Percentiles rank a stretch among this genome's conserved stretches.
Evolutionary conservation across 768 basidiomycete genomes (phyloP).

Genomic region (Postia placenta): DNA sequence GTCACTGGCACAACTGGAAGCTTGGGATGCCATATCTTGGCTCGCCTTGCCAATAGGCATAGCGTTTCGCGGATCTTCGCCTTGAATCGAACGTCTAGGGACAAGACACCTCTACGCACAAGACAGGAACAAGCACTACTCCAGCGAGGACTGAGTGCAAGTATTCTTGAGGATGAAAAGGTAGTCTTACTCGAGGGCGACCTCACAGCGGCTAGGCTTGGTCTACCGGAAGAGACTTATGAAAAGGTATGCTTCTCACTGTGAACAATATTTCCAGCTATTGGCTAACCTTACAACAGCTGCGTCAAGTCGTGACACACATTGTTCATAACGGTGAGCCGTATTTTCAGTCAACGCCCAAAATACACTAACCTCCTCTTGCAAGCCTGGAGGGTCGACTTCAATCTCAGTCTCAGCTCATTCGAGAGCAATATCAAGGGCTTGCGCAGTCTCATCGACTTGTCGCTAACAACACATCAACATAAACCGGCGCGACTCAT

Average conservation of each 20-base stretch:
- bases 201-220: conserved; percentile 11
- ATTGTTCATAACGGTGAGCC: conserved; percentile 25
- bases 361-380: too few species aligned
- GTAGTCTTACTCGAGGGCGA: conserved; percentile 16
- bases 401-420: conserved; percentile 32
- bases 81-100: conserved; percentile 15
- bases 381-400: conserved; percentile 35
- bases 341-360: neutral
- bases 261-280: neutral
- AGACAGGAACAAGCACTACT: conserved; percentile 13
- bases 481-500: conserved; percentile 17
- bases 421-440: conserved; percentile 31
- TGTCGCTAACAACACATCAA: conserved; percentile 3
- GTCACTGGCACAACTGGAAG: conserved; percentile 30
- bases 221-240: conserved; percentile 8
- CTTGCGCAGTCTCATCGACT: conserved; percentile 9
- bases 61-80: conserved; percentile 20
- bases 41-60: conserved; percentile 12
- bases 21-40: conserved; percentile 23
- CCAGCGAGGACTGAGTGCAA: conserved; percentile 9
- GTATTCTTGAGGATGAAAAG: conserved; percentile 10
- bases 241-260: conserved; percentile 9
- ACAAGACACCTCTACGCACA: conserved; percentile 2
- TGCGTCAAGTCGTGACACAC: conserved; percentile 8
- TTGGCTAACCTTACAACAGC: neutral